Evolutionary conservation across 495 filamentous ascomycete species (phyloP).

Genomic region (Podospora anserina): DNA sequence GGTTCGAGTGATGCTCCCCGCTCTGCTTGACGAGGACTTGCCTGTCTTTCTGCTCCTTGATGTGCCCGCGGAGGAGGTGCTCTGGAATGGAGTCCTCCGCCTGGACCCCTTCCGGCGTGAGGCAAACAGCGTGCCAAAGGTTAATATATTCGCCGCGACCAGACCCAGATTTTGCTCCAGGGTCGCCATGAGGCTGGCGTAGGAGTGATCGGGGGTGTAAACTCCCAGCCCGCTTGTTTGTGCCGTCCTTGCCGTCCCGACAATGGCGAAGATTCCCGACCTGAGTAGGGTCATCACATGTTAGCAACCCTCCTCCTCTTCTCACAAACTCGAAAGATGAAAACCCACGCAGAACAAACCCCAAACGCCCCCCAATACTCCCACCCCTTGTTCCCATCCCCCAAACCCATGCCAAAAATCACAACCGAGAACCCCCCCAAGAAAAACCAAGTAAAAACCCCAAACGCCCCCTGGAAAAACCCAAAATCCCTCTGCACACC

Average conservation of each 20-base stretch:
- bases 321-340: background rate
- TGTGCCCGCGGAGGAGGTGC: background rate
- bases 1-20: background rate
- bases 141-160: slow-evolving; percentile 36
- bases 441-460: slow-evolving; percentile 38
- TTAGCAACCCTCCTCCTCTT: background rate
- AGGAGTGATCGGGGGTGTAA: slow-evolving; percentile 32
- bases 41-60: background rate
- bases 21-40: background rate
- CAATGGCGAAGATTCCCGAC: slow-evolving; percentile 33
- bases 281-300: slow-evolving; percentile 13
- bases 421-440: slow-evolving; percentile 29
- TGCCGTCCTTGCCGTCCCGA: slow-evolving; percentile 34
- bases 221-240: slow-evolving; percentile 21
- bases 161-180: slow-evolving; percentile 40
- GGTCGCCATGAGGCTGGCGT: slow-evolving; percentile 34
- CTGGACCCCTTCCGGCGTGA: slow-evolving; percentile 5
- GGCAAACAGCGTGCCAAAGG: slow-evolving; percentile 32
- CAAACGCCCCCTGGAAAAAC: slow-evolving; percentile 39
- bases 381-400: slow-evolving; percentile 28
- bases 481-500: slow-evolving; percentile 36
- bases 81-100: background rate
- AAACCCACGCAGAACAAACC: slow-evolving; percentile 31
- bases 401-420: background rate
- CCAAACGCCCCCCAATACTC: slow-evolving; percentile 32